phyloP scores from a whole-genome alignment of 495 filamentous ascomycete species.

The Penicillium nucicola region DNA sequence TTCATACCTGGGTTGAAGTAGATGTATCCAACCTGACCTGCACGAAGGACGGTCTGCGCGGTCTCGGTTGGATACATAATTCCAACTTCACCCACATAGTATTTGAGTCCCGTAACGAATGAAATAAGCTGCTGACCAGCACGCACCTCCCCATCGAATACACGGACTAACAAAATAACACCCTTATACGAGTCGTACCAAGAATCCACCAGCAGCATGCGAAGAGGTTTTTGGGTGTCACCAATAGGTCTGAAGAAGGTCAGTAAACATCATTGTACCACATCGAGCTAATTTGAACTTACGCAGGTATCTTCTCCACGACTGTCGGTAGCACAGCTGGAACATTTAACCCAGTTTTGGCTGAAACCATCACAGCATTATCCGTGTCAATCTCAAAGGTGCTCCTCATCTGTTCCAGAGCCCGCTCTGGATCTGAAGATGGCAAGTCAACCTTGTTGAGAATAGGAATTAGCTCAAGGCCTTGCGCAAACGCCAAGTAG shows the following conservation, averaged over 20 bases:
- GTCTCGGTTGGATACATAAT: constrained; percentile 94
- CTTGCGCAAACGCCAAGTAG: constrained; percentile 92
- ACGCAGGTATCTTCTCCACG: constrained; percentile 76
- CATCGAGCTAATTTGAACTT: constrained; percentile 17
- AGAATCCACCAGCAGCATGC: constrained; percentile 89
- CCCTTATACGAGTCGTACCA: constrained; percentile 97
- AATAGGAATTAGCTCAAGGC: constrained; percentile 80
- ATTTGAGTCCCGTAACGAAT: constrained; percentile 81
- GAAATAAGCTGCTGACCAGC: constrained; percentile 80
- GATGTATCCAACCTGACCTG: constrained; percentile 93
- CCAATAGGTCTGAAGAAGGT: constrained; percentile 57
- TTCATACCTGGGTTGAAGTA: constrained; percentile 99
- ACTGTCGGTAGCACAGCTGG: constrained; percentile 76
- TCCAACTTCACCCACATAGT: constrained; percentile 91
- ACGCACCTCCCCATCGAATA: constrained; percentile 84
- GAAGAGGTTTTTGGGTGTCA: constrained; percentile 65
- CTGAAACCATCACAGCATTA: constrained; percentile 81
- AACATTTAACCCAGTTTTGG: constrained; percentile 90
- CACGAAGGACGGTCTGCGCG: constrained; percentile 72
- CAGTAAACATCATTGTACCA: constrained; percentile 7
- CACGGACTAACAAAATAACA: constrained; percentile 83
- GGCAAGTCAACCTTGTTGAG: constrained; percentile 95
- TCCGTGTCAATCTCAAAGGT: constrained; percentile 85
- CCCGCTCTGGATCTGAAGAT: constrained; percentile 78
- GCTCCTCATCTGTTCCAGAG: constrained; percentile 77